A percentile compares a stretch with the other conserved stretches of the same genome.
These are phyloP conservation scores for Ophiocordyceps camponoti-leonardi DNA, from an alignment of 2,329 filamentous ascomycete genomes.

Conservation along the genomic window DNA sequence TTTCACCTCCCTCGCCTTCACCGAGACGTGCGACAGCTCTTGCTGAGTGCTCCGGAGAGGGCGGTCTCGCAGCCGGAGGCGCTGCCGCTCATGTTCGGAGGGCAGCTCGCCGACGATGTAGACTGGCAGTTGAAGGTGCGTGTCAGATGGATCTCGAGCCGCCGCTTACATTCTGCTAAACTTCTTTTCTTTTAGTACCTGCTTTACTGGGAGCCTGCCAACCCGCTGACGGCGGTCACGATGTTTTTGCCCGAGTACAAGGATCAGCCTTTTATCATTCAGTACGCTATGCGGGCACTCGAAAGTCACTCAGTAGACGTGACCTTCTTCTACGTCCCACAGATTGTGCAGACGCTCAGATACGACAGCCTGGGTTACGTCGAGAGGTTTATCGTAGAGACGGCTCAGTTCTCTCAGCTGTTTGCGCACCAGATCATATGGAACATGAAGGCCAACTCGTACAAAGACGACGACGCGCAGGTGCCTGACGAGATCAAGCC, in stretches of 20 bases:
- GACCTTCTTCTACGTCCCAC: slow-evolving; percentile 97
- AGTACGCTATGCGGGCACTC: slow-evolving; percentile 90
- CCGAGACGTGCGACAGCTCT: slow-evolving; percentile 59
- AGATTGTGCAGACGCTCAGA: slow-evolving; percentile 88
- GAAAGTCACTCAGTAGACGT: slow-evolving; percentile 93
- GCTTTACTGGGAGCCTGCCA: slow-evolving; percentile 82
- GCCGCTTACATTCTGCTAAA: slow-evolving; percentile 5
- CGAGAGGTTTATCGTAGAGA: slow-evolving; percentile 91
- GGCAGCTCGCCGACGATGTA: slow-evolving; percentile 60
- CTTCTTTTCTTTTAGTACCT: slow-evolving; percentile 47
- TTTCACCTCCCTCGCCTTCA: slow-evolving; percentile 61
- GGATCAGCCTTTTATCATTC: slow-evolving; percentile 82
- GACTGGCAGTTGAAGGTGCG: slow-evolving; percentile 61
- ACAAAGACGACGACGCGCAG: slow-evolving; percentile 86
- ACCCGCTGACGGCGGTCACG: slow-evolving; percentile 82
- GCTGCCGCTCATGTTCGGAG: slow-evolving; percentile 64
- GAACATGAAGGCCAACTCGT: slow-evolving; percentile 99
- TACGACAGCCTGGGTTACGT: slow-evolving; percentile 92
- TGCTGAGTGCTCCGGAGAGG: slow-evolving; percentile 72
- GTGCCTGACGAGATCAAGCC: slow-evolving; percentile 88
- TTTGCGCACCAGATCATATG: slow-evolving; percentile 99
- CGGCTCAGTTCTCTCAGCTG: slow-evolving; percentile 90
- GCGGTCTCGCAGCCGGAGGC: slow-evolving; percentile 69
- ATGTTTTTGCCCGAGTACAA: slow-evolving; percentile 84
- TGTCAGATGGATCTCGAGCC: neutral